These are phyloP conservation scores for Paecilomyces variotii DNA, from an alignment of 2,329 filamentous ascomycete genomes.

Conservation along the genomic window DNA sequence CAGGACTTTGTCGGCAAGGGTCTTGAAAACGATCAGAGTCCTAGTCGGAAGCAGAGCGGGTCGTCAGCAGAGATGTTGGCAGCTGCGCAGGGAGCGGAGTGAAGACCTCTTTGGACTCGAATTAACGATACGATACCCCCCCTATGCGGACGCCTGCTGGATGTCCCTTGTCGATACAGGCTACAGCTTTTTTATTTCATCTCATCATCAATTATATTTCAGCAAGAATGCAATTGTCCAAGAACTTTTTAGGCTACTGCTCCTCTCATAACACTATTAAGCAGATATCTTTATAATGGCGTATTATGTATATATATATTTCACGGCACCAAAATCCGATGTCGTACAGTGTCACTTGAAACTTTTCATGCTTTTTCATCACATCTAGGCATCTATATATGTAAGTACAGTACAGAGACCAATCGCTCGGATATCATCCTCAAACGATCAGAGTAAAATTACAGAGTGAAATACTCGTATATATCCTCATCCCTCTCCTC, in stretches of 20 bases:
- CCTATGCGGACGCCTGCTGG: not conserved
- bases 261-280: not conserved
- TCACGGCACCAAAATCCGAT: not conserved
- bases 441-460: not conserved
- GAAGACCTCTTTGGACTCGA: not conserved
- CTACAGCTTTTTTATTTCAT: not conserved
- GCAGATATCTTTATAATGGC: not conserved
- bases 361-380: not conserved
- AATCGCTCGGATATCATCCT: not conserved
- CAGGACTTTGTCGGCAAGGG: slow-evolving; percentile 65
- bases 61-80: not conserved
- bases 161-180: not conserved
- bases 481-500: slow-evolving; percentile 1
- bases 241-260: not conserved
- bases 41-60: not conserved
- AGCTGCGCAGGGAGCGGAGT: not conserved
- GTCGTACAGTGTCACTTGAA: not conserved
- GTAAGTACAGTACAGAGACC: not conserved
- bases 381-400: not conserved
- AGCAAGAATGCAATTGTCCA: not conserved
- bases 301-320: not conserved
- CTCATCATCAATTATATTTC: not conserved
- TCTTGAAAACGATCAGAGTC: slow-evolving; percentile 9
- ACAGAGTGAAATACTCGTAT: not conserved
- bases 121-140: not conserved